Percentiles rank a stretch among this genome's conserved stretches.
These are phyloP conservation scores for Pseudogymnoascus sp. DNA, from an alignment of 2,329 filamentous ascomycete genomes.

Conservation along the genomic window DNA sequence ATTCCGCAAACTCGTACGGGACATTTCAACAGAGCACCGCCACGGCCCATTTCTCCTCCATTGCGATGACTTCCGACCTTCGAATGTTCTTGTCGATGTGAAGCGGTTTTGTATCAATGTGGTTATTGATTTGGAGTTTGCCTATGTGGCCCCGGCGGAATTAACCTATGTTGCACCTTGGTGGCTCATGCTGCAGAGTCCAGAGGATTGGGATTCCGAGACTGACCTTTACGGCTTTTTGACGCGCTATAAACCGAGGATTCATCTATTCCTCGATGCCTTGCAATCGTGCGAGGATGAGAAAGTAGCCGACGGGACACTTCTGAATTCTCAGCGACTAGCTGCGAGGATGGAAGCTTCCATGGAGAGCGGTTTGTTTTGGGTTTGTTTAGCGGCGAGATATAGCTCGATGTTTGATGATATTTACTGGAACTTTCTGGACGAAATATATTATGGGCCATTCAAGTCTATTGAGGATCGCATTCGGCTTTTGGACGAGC, in stretches of 20 bases:
- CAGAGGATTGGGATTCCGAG: constrained; percentile 16
- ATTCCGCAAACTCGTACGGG: constrained; percentile 26
- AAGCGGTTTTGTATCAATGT: constrained; percentile 10
- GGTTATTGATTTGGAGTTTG: constrained; percentile 19
- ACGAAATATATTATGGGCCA: background rate
- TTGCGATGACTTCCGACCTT: constrained; percentile 19
- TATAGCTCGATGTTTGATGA: constrained; percentile 19
- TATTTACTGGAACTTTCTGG: constrained; percentile 15
- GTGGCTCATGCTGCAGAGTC: constrained; percentile 17
- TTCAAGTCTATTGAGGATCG: background rate
- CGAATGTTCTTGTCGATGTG: constrained; percentile 16
- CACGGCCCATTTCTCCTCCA: constrained; percentile 16
- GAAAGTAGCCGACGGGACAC: constrained; percentile 7
- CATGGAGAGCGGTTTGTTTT: constrained; percentile 19
- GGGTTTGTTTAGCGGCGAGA: constrained; percentile 18
- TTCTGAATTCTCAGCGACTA: constrained; percentile 8
- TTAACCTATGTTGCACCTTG: constrained; percentile 18
- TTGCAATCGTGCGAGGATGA: constrained; percentile 1
- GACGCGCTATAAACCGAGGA: constrained; percentile 1
- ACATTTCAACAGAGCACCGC: constrained; percentile 6
- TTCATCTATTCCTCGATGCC: constrained; percentile 9
- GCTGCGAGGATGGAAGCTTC: constrained; percentile 19
- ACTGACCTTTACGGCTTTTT: background rate
- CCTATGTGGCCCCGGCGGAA: constrained; percentile 17
- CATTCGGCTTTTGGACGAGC: background rate